phyloP scores from a whole-genome alignment of 1,284 basidiomycete genomes.

The Moesziomyces aphidis region DNA sequence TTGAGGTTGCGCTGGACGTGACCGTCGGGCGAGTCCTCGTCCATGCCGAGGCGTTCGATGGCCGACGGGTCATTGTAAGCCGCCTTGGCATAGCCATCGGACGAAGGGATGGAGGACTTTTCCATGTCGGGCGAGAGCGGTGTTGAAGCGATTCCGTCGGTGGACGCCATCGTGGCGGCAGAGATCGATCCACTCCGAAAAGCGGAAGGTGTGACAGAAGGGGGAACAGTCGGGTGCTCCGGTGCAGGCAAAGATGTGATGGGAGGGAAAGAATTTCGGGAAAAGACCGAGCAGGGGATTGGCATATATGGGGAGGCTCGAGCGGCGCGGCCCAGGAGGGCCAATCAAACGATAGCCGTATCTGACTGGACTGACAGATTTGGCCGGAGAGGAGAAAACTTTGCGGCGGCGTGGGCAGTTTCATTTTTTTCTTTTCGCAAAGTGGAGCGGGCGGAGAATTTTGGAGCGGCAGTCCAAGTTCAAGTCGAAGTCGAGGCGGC shows the following conservation, averaged over 20 bases:
- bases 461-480: not conserved
- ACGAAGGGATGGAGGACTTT: slow-evolving; percentile 25
- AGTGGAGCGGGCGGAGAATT: not conserved
- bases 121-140: slow-evolving; percentile 28
- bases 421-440: too few relatives aligned
- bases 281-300: not conserved
- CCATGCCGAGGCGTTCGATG: slow-evolving; percentile 35
- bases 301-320: not conserved
- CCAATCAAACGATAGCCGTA: not conserved
- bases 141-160: slow-evolving; percentile 6
- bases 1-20: slow-evolving; percentile 45
- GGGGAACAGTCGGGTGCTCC: not conserved
- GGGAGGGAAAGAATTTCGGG: too few relatives aligned
- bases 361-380: too few relatives aligned
- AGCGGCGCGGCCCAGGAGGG: not conserved
- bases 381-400: too few relatives aligned
- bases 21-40: slow-evolving; percentile 34
- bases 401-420: too few relatives aligned
- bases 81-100: slow-evolving; percentile 23
- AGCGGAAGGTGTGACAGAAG: slow-evolving; percentile 1
- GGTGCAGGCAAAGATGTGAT: not conserved
- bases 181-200: not conserved
- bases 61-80: slow-evolving; percentile 11
- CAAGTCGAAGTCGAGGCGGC: too few relatives aligned
- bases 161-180: slow-evolving; percentile 19